Conservation (phyloP, 441 rosid species). For the Pelargonium cotyledonis region DNA sequence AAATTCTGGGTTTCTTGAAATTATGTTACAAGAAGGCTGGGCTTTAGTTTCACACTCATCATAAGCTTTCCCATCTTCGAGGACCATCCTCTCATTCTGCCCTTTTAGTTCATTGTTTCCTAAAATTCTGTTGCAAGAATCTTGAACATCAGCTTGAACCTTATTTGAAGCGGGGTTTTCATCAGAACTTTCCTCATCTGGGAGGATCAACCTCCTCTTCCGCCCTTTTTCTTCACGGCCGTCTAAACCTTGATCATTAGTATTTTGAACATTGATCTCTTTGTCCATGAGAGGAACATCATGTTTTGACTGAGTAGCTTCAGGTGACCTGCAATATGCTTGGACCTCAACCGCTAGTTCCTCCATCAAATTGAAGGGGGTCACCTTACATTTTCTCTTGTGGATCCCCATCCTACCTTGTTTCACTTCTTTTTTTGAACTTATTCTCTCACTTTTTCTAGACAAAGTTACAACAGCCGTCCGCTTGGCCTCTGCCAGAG, state of each 20-base stretch:
- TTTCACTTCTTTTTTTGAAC: not conserved
- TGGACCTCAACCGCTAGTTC: not conserved
- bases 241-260: not conserved
- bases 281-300: not conserved
- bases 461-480: not conserved
- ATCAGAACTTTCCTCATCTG: not conserved
- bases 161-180: too few species aligned
- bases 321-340: conserved; percentile 1
- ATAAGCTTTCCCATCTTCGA: not conserved
- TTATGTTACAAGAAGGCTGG: not conserved
- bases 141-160: not conserved
- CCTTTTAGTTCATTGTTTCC: not conserved
- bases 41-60: not conserved
- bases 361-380: not conserved
- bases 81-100: not conserved
- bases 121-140: not conserved
- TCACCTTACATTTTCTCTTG: not conserved
- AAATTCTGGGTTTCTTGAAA: conserved; percentile 1
- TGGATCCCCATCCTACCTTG: not conserved
- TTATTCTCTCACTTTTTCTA: not conserved
- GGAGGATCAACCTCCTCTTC: conserved; percentile 3
- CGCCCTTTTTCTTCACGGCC: not conserved
- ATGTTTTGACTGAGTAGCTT: not conserved
- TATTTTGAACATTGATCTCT: not conserved
- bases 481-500: not conserved